phyloP scores from a whole-genome alignment of 176 grass and related monocot genomes.

The Zoysia japonica region DNA sequence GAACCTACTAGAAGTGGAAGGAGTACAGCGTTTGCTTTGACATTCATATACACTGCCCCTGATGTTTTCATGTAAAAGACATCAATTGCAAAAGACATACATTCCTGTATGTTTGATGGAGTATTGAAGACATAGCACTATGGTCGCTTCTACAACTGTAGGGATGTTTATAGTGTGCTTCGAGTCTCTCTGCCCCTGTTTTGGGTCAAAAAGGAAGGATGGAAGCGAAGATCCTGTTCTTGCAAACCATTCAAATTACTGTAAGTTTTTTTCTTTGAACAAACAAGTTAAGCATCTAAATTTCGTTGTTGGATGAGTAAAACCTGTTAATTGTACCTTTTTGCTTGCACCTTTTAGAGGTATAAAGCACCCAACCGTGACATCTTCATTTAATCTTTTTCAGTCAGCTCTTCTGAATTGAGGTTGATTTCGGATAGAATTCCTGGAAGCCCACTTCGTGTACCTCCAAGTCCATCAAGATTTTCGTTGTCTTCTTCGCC shows the following conservation, averaged over 20 bases:
- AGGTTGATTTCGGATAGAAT: slow-evolving; percentile 69
- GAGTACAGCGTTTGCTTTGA: slow-evolving; percentile 9
- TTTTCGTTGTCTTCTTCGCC: slow-evolving; percentile 68
- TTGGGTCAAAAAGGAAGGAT: slow-evolving; percentile 60
- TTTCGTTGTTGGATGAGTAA: slow-evolving; percentile 1
- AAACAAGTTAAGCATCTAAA: neutral
- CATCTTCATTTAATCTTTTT: slow-evolving; percentile 14
- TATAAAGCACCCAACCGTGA: slow-evolving; percentile 11
- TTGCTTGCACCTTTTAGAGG: no score
- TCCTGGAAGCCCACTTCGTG: slow-evolving; percentile 57
- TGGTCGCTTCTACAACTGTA: slow-evolving; percentile 55
- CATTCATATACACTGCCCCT: slow-evolving; percentile 24
- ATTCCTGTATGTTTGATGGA: slow-evolving; percentile 19
- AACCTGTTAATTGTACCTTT: neutral
- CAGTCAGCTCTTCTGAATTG: slow-evolving; percentile 65
- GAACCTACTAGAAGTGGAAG: slow-evolving; percentile 11
- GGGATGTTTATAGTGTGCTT: slow-evolving; percentile 70
- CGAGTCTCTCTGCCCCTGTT: slow-evolving; percentile 70
- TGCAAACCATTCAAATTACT: slow-evolving; percentile 45
- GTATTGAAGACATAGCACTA: slow-evolving; percentile 29
- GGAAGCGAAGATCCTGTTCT: slow-evolving; percentile 74
- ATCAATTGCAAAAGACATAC: slow-evolving; percentile 30
- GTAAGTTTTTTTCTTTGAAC: slow-evolving; percentile 36
- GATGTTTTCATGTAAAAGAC: slow-evolving; percentile 26
- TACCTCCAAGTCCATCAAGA: slow-evolving; percentile 82